phyloP scores from a whole-genome alignment of 495 filamentous ascomycete species.

The Oidiodendron maius region DNA sequence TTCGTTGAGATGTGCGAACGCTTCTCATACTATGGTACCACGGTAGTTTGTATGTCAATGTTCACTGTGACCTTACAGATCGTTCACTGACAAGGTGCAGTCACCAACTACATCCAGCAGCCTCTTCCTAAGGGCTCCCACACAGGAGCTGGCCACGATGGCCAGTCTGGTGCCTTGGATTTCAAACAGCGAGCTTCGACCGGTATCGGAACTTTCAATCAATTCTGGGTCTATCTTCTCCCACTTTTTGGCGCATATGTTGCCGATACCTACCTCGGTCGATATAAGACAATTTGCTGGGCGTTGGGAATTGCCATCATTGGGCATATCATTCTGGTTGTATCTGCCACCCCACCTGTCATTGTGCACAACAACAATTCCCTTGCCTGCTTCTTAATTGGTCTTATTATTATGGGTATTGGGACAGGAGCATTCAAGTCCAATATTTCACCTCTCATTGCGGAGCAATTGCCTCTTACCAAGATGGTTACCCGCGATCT shows the following conservation, averaged over 20 bases:
- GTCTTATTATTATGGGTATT: conserved; percentile 59
- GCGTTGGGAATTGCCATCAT: conserved; percentile 53
- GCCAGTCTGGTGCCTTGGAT: conserved; percentile 57
- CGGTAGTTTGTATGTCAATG: conserved; percentile 55
- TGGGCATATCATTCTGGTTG: conserved; percentile 60
- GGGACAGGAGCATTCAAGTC: conserved; percentile 65
- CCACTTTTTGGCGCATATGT: conserved; percentile 59
- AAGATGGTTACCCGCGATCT: conserved; percentile 38
- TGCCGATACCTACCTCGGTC: conserved; percentile 67
- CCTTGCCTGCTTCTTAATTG: conserved; percentile 54
- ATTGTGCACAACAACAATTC: conserved; percentile 47
- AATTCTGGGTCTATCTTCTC: conserved; percentile 69
- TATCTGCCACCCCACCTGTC: conserved; percentile 56
- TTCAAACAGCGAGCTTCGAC: conserved; percentile 63
- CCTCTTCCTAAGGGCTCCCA: conserved; percentile 50
- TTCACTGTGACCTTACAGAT: background rate
- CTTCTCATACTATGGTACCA: conserved; percentile 75
- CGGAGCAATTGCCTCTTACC: conserved; percentile 46
- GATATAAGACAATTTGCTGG: conserved; percentile 61
- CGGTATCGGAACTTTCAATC: conserved; percentile 61
- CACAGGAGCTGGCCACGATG: conserved; percentile 46
- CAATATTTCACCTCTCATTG: conserved; percentile 56
- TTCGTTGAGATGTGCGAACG: conserved; percentile 75
- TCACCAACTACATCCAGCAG: conserved; percentile 66
- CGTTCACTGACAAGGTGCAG: conserved; percentile 14